Evolutionary conservation across 225 moss, liverwort and hornwort species (phyloP).

Genomic region (Pseudisothecium myosuroides): DNA sequence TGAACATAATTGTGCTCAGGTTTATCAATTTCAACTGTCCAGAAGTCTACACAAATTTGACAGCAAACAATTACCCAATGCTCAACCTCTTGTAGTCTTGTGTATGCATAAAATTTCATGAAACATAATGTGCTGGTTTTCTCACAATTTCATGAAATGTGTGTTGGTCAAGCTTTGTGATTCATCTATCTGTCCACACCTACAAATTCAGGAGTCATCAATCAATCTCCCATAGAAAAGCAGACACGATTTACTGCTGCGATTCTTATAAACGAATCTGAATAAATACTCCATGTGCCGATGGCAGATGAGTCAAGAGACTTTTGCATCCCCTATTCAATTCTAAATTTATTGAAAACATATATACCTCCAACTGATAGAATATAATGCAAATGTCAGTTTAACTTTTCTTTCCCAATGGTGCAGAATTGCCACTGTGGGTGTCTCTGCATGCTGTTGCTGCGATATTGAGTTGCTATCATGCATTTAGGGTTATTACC

Average conservation of each 20-base stretch:
- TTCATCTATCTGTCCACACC: not conserved
- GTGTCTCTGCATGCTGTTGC: slow-evolving; percentile 37
- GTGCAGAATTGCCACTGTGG: slow-evolving; percentile 30
- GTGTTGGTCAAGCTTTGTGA: too few species aligned
- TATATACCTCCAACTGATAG: too few species aligned
- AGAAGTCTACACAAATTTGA: not conserved
- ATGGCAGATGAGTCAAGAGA: not conserved
- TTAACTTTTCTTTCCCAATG: not conserved
- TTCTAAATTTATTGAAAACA: not conserved
- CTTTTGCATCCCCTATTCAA: not conserved
- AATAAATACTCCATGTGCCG: not conserved
- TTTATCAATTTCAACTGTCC: not conserved
- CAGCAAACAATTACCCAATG: not conserved
- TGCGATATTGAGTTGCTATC: slow-evolving; percentile 28
- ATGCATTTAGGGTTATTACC: slow-evolving; percentile 24
- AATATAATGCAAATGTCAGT: not conserved
- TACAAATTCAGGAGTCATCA: not conserved
- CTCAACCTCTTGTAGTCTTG: not conserved
- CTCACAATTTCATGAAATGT: not conserved
- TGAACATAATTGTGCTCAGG: not conserved
- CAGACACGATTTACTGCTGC: not conserved
- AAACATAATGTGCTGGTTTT: not conserved
- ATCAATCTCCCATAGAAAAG: not conserved
- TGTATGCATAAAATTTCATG: not conserved
- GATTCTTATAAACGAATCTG: not conserved